Conservation (phyloP, 2,329 filamentous ascomycete genomes). For the Monilinia laxa region DNA sequence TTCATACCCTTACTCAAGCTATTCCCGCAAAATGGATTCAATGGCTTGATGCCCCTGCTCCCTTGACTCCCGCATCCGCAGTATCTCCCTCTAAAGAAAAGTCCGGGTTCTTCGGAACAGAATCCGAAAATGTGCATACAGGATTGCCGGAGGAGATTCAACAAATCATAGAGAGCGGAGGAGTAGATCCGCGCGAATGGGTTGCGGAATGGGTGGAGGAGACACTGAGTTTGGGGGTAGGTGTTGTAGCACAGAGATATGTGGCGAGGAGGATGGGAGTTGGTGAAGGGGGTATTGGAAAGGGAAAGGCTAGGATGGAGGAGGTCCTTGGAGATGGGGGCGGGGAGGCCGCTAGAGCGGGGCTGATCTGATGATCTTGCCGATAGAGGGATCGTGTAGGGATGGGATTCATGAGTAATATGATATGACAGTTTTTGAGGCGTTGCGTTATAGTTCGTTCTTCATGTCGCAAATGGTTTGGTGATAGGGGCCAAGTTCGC, state of each 20-base stretch:
- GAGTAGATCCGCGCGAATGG: slow-evolving; percentile 93
- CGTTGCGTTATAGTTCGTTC: slow-evolving; percentile 16
- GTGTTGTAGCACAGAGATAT: slow-evolving; percentile 89
- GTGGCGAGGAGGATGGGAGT: slow-evolving; percentile 95
- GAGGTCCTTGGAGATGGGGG: slow-evolving; percentile 56
- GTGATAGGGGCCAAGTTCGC: not conserved
- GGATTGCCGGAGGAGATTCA: slow-evolving; percentile 79
- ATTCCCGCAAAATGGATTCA: slow-evolving; percentile 83
- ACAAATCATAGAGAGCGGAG: slow-evolving; percentile 73
- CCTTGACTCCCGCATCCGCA: slow-evolving; percentile 50
- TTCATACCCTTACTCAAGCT: slow-evolving; percentile 77
- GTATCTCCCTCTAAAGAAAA: slow-evolving; percentile 36
- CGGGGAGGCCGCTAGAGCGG: slow-evolving; percentile 60
- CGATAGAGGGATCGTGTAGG: not conserved
- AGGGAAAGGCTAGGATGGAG: slow-evolving; percentile 61
- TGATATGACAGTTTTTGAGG: not conserved
- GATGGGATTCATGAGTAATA: not conserved
- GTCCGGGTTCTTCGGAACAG: slow-evolving; percentile 42
- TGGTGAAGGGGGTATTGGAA: slow-evolving; percentile 69
- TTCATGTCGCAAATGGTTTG: not conserved
- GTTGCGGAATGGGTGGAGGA: slow-evolving; percentile 97
- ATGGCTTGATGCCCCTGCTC: slow-evolving; percentile 81
- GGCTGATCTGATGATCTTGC: slow-evolving; percentile 40
- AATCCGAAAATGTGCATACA: slow-evolving; percentile 44
- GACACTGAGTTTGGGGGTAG: slow-evolving; percentile 71